These are phyloP conservation scores for Aspergillus pseudoterreus DNA, from an alignment of 2,329 filamentous ascomycete genomes.

Conservation along the genomic window DNA sequence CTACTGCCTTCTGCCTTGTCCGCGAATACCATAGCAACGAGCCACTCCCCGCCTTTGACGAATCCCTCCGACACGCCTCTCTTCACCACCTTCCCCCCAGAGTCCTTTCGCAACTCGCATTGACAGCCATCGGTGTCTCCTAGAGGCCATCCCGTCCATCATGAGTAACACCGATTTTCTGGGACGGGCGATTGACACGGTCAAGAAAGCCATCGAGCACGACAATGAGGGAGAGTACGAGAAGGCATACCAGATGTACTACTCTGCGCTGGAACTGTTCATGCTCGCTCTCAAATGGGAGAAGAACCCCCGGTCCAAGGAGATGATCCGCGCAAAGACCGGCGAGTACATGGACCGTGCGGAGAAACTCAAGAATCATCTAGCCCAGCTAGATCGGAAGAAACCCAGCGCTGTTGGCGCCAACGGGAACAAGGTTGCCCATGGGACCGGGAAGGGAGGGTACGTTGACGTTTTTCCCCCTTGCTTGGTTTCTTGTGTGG, in stretches of 20 bases:
- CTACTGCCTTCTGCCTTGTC: constrained; percentile 6
- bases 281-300: constrained; percentile 99
- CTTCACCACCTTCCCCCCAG: neutral
- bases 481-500: neutral
- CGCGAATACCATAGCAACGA: neutral
- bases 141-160: constrained; percentile 26
- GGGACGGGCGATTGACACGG: constrained; percentile 90
- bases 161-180: constrained; percentile 98
- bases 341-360: constrained; percentile 98
- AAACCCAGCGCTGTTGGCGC: constrained; percentile 51
- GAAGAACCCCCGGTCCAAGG: constrained; percentile 95
- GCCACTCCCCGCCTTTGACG: neutral
- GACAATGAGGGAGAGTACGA: constrained; percentile 96
- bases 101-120: neutral
- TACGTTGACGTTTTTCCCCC: constrained; percentile 26
- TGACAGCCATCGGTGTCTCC: neutral
- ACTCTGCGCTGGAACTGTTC: constrained; percentile 92
- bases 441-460: constrained; percentile 54
- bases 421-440: constrained; percentile 48
- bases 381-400: constrained; percentile 60
- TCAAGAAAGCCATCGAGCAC: constrained; percentile 95
- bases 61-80: neutral
- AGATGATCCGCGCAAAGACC: constrained; percentile 93
- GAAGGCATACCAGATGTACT: constrained; percentile 94
- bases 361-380: constrained; percentile 92